These are phyloP conservation scores for Epithele typhae DNA, from an alignment of 768 basidiomycete genomes.

Conservation along the genomic window DNA sequence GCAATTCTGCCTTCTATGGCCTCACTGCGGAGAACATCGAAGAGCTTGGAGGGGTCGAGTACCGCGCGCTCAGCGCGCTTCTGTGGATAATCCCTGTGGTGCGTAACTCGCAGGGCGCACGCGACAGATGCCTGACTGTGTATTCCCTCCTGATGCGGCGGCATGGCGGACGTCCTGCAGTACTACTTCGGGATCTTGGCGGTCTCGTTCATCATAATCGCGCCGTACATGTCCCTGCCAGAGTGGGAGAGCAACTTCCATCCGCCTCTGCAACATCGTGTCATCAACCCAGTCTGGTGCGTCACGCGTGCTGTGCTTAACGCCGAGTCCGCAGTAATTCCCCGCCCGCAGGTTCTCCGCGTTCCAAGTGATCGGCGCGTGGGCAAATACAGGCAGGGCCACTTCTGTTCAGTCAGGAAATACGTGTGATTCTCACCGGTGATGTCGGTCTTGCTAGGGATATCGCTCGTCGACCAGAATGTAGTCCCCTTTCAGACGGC, in stretches of 20 bases:
- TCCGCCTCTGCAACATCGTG: slow-evolving; percentile 31
- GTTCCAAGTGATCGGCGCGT: slow-evolving; percentile 48
- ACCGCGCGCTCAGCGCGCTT: slow-evolving; percentile 72
- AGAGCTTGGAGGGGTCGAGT: slow-evolving; percentile 90
- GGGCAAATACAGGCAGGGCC: slow-evolving; percentile 41
- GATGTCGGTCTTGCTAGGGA: slow-evolving; percentile 9
- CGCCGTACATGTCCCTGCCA: slow-evolving; percentile 39
- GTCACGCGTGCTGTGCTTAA: too few relatives aligned
- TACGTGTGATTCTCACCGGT: not conserved
- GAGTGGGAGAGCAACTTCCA: slow-evolving; percentile 36
- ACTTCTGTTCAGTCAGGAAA: not conserved
- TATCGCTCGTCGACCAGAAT: slow-evolving; percentile 45
- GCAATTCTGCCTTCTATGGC: slow-evolving; percentile 64
- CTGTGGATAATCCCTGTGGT: slow-evolving; percentile 76
- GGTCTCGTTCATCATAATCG: slow-evolving; percentile 40
- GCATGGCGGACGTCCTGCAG: slow-evolving; percentile 22
- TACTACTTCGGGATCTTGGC: slow-evolving; percentile 43
- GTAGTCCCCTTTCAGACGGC: slow-evolving; percentile 50
- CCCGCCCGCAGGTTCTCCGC: slow-evolving; percentile 35
- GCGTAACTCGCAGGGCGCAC: slow-evolving; percentile 6
- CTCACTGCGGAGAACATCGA: slow-evolving; percentile 78
- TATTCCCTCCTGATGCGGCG: not conserved
- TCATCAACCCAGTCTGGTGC: slow-evolving; percentile 41
- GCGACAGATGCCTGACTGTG: not conserved
- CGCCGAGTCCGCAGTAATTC: too few relatives aligned